phyloP scores from a whole-genome alignment of 768 basidiomycete species.

The Megacollybia marginata region DNA sequence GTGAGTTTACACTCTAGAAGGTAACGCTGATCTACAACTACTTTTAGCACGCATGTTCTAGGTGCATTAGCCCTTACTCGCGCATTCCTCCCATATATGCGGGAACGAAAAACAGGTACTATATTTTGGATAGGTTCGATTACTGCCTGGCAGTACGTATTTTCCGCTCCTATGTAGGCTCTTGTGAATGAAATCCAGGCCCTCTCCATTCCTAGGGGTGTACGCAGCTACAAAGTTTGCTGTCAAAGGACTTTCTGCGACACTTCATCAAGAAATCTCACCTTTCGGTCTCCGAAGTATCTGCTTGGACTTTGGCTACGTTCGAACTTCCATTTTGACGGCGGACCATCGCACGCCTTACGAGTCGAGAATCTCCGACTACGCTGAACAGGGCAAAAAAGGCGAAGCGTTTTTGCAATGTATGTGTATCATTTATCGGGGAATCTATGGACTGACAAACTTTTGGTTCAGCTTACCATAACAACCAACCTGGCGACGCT shows the following conservation, averaged over 20 bases:
- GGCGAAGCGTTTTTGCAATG: conserved; percentile 19
- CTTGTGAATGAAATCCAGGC: not conserved
- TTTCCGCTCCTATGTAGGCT: not conserved
- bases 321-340: conserved; percentile 26
- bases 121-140: conserved; percentile 38
- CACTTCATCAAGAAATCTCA: conserved; percentile 28
- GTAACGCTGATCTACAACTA: not conserved
- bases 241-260: conserved; percentile 14
- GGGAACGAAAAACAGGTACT: conserved; percentile 32
- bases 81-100: conserved; percentile 42
- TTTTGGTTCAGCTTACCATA: conserved; percentile 18
- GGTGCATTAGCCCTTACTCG: conserved; percentile 35
- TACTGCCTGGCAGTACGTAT: conserved; percentile 27
- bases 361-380: conserved; percentile 25
- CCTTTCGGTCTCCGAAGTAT: conserved; percentile 30
- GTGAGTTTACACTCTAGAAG: conserved; percentile 10
- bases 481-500: conserved; percentile 31
- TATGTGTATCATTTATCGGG: conserved; percentile 5
- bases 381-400: conserved; percentile 15
- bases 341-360: conserved; percentile 20
- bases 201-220: conserved; percentile 12
- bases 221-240: conserved; percentile 35
- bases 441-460: conserved; percentile 4
- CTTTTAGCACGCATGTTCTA: conserved; percentile 36
- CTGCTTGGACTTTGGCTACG: conserved; percentile 32